Percentiles rank a stretch among this genome's conserved stretches.
Conservation (phyloP, 1,139 yeast species). For the Protomyces inundatus region DNA sequence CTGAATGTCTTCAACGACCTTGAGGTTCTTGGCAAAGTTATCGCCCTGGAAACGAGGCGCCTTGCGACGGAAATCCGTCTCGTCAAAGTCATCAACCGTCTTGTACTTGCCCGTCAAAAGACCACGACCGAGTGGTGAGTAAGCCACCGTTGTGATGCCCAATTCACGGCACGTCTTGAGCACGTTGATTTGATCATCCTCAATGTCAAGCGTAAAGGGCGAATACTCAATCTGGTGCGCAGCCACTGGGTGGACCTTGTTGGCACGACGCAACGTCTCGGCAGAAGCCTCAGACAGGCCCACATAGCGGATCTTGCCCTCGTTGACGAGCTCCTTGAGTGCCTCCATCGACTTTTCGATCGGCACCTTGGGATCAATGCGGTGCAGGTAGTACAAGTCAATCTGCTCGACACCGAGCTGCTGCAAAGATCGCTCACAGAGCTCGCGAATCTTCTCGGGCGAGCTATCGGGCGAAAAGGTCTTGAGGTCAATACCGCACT, state of each 20-base stretch:
- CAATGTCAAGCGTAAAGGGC: constrained; percentile 32
- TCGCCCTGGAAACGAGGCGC: constrained; percentile 52
- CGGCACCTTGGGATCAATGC: constrained; percentile 30
- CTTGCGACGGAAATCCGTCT: constrained; percentile 51
- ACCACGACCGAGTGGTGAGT: constrained; percentile 68
- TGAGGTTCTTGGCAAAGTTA: constrained; percentile 49
- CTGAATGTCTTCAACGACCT: constrained; percentile 47
- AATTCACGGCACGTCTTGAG: constrained; percentile 31
- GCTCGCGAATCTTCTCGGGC: constrained; percentile 22
- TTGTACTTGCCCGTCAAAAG: constrained; percentile 60
- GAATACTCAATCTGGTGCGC: constrained; percentile 33
- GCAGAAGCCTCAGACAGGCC: constrained; percentile 33
- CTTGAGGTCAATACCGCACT: constrained; percentile 26
- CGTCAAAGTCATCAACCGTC: constrained; percentile 45
- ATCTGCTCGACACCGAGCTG: constrained; percentile 29
- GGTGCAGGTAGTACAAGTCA: constrained; percentile 32
- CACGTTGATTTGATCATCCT: constrained; percentile 27
- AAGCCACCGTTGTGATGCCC: constrained; percentile 32
- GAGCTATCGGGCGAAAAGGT: constrained; percentile 7
- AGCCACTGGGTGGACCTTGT: constrained; percentile 31
- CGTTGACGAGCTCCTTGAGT: constrained; percentile 31
- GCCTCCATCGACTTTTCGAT: constrained; percentile 31
- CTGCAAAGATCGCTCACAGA: constrained; percentile 28
- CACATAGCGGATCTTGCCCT: constrained; percentile 31
- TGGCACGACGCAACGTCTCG: constrained; percentile 31